Percentiles rank a stretch among this genome's conserved stretches.
Evolutionary conservation across 768 basidiomycete species (phyloP).

Genomic region (Psilocybe tampanensis): DNA sequence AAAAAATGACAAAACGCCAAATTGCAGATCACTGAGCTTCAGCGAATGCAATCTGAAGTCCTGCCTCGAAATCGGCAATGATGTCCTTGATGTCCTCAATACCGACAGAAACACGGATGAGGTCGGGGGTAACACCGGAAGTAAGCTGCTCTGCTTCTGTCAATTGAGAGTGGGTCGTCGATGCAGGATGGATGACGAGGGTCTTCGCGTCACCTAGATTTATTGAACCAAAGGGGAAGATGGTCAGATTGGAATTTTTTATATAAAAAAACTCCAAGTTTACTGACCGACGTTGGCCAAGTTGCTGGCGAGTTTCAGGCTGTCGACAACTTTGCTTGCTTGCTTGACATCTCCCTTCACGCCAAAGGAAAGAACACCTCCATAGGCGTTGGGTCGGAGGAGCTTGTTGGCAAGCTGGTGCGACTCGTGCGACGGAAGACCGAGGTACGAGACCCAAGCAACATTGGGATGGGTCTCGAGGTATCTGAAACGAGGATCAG

Average conservation of each 20-base stretch:
- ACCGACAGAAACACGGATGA: conserved; percentile 60
- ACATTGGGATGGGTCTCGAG: conserved; percentile 68
- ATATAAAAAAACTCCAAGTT: background rate
- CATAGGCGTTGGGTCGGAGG: conserved; percentile 56
- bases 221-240: background rate
- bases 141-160: conserved; percentile 57
- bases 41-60: conserved; percentile 30
- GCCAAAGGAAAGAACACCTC: conserved; percentile 81
- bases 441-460: conserved; percentile 80
- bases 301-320: conserved; percentile 68
- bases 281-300: conserved; percentile 70
- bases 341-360: conserved; percentile 55
- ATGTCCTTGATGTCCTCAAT: conserved; percentile 46
- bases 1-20: background rate
- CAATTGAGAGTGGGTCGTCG: conserved; percentile 78
- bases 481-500: conserved; percentile 37
- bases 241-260: background rate
- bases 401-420: conserved; percentile 59
- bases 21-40: conserved; percentile 5
- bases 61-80: conserved; percentile 43
- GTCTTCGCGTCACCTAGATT: conserved; percentile 70
- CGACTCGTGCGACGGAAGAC: conserved; percentile 62
- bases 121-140: conserved; percentile 75
- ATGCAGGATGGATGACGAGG: conserved; percentile 76
- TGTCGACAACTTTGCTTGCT: conserved; percentile 69